Evolutionary conservation across 1,139 yeast genomes (phyloP).

Genomic region (Geotrichum fermentans): DNA sequence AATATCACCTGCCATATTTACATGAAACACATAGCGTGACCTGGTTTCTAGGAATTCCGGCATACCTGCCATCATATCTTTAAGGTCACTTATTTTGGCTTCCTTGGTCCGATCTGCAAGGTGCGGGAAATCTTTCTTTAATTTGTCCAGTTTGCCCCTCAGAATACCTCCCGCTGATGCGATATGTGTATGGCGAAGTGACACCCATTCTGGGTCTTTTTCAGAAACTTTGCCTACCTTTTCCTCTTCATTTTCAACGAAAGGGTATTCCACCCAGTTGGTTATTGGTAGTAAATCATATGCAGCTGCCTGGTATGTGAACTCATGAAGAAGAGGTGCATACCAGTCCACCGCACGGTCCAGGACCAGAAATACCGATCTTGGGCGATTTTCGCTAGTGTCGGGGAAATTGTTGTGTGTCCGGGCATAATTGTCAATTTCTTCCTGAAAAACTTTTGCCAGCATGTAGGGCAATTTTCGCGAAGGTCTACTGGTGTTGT

Average conservation of each 20-base stretch:
- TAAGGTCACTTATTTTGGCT: constrained; percentile 39
- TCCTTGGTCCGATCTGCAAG: constrained; percentile 34
- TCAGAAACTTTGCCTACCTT: constrained; percentile 51
- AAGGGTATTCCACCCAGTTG: constrained; percentile 48
- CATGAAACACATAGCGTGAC: constrained; percentile 39
- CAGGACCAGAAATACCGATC: constrained; percentile 69
- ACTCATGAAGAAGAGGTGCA: constrained; percentile 85
- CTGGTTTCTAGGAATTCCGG: constrained; percentile 41
- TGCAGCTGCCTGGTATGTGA: constrained; percentile 89
- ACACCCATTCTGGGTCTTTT: constrained; percentile 70
- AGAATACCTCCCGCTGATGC: constrained; percentile 68
- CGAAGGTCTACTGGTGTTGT: constrained; percentile 51
- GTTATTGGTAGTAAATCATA: constrained; percentile 58
- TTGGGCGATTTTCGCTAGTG: constrained; percentile 44
- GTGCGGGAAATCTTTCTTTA: constrained; percentile 66
- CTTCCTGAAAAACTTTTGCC: constrained; percentile 67
- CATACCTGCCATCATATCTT: constrained; percentile 41
- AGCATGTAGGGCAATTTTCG: constrained; percentile 64
- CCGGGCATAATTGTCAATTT: constrained; percentile 72
- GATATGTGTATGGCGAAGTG: constrained; percentile 70
- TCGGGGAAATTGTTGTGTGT: constrained; percentile 57
- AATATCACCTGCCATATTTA: constrained; percentile 41
- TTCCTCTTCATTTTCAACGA: constrained; percentile 49
- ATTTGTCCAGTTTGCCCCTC: constrained; percentile 56
- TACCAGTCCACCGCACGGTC: constrained; percentile 81